These are phyloP conservation scores for Warburgia ugandensis DNA, from an alignment of 164 flowering plant genomes.

Conservation along the genomic window DNA sequence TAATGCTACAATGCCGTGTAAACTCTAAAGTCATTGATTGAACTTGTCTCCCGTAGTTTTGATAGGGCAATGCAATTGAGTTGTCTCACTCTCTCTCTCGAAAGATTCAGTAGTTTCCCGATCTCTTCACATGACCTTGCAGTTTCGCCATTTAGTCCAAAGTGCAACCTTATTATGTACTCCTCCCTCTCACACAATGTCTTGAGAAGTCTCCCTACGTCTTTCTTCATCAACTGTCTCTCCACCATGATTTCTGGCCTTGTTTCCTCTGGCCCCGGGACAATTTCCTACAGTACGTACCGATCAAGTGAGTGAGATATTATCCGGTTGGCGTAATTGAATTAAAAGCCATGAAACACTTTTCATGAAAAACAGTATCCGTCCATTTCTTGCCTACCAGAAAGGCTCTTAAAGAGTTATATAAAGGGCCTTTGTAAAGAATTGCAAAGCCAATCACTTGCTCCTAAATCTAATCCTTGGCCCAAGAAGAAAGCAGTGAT, in stretches of 20 bases:
- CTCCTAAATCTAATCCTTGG: too few species aligned
- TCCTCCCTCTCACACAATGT: constrained; percentile 38
- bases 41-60: constrained; percentile 23
- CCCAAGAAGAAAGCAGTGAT: too few species aligned
- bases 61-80: constrained; percentile 33
- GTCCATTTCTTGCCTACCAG: too few species aligned
- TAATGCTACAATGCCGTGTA: too few species aligned
- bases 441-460: too few species aligned
- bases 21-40: constrained; percentile 6
- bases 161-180: constrained; percentile 31
- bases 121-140: constrained; percentile 50
- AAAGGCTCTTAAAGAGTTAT: too few species aligned
- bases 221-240: constrained; percentile 29
- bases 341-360: too few species aligned
- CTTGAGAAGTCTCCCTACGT: constrained; percentile 24
- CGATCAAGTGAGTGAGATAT: too few species aligned
- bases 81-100: constrained; percentile 57
- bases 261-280: constrained; percentile 45
- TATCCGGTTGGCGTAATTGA: too few species aligned
- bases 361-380: too few species aligned
- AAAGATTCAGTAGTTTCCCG: constrained; percentile 39
- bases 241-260: constrained; percentile 41
- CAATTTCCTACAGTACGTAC: constrained; percentile 46
- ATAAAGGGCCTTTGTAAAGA: too few species aligned
- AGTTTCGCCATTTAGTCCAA: constrained; percentile 40